Percentiles rank a stretch among this genome's conserved stretches.
phyloP scores from a whole-genome alignment of 1,284 basidiomycete species.

The Earliella scabrosa region DNA sequence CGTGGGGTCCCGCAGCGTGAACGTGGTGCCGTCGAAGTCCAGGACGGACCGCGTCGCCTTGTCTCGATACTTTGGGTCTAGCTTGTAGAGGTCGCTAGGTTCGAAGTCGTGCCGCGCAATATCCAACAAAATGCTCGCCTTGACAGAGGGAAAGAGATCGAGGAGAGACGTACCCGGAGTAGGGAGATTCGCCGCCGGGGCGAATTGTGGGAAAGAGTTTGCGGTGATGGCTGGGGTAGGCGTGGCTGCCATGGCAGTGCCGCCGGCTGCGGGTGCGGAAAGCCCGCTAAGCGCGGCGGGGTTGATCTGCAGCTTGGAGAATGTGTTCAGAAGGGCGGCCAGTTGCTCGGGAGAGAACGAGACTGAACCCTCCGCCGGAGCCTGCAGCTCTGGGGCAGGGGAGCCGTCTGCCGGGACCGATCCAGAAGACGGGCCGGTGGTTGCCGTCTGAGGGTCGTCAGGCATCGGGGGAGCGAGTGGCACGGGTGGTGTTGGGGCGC shows the following conservation, averaged over 20 bases:
- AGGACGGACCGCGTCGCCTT: background rate
- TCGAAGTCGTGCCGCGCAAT: slow-evolving; percentile 4
- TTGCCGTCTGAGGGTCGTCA: background rate
- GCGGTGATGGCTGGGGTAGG: background rate
- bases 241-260: background rate
- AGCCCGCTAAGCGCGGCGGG: no score
- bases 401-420: no score
- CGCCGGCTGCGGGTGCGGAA: background rate
- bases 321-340: no score
- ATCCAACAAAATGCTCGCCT: slow-evolving; percentile 2
- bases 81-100: background rate
- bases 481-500: background rate
- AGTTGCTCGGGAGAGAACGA: no score
- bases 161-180: background rate
- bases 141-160: slow-evolving; percentile 1
- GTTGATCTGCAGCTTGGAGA: no score
- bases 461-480: background rate
- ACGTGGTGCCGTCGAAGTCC: background rate
- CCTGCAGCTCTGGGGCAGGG: no score
- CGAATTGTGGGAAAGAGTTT: background rate
- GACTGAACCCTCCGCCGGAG: no score
- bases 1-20: background rate
- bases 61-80: background rate
- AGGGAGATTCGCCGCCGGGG: background rate
- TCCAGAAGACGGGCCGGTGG: no score